Evolutionary conservation across 148 eudicot genomes (phyloP), one percentile per base, ranked within the genome.

Genomic region (Rhododendron mucronatum): DNA sequence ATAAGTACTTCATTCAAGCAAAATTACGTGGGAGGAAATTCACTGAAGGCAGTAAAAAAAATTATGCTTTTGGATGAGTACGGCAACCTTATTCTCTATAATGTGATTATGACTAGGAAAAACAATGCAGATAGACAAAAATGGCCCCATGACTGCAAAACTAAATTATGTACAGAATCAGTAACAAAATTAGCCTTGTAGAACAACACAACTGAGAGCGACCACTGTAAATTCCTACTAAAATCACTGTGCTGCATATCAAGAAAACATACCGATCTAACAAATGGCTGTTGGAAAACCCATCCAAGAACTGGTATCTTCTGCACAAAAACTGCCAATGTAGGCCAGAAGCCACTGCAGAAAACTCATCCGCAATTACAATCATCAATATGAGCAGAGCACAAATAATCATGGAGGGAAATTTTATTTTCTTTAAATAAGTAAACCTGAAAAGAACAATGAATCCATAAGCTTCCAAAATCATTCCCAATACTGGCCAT

Each of bases 281-380:
- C 84, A 89, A 86, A 91, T 39, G 98, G 99, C 77, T 93, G 99
- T 86, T 95, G 98, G 73, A 95, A 89, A 50, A 97, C 88, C 99
- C 98, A 95, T 77, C 99, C 99, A 85, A 97, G 87, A 87, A 94
- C 47, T 82, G 99, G 99, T 85, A 97, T 94, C 95, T 92, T 93
- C 89, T 97, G 99, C 63, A 95, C 84, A 84, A 95, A 97, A 82
- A 95, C 98, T 82, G 94, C 94, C 26, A 94, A 30, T 23, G 98
- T 97, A 30, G 98, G 99, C 98, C 98, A 97, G 89, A 97, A 97
- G 77, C 98, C 99, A 89, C 99, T 97, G 94, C 93, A 89, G 35
- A 86, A 26, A 87, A 11, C 15, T 35, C 57, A 83, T 81, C 65
- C 87, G 84, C 76, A 0, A 14, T 59, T 21, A 6, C 65, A 59